Evolutionary conservation across 1,284 basidiomycete species (phyloP), one percentile per base, ranked within the genome.

Genomic region (Ganoderma boninense): DNA sequence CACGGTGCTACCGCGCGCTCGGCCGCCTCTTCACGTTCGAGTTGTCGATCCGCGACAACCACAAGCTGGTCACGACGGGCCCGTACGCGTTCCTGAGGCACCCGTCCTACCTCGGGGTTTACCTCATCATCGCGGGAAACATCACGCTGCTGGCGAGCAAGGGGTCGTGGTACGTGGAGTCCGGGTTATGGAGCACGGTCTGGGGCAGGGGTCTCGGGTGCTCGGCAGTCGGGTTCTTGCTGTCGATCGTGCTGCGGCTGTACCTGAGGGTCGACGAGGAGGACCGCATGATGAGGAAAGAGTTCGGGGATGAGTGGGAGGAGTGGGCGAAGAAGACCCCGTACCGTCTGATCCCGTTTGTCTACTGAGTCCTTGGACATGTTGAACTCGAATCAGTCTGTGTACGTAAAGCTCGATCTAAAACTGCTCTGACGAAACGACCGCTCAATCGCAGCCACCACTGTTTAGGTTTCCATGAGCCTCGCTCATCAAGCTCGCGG

Each of bases 291-390:
- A n/a, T 62, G 38, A 44, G 23, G 60, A 42, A 62, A n/a, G 40
- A 62, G 5, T 62, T 62, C 8, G 60, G 60, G 2, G 38, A 62
- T 23, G 38, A 44, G 60, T 62, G 60, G 60, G 60, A 62, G 13
- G 40, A 43, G 23, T 62, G 60, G 60, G 60, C 60, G 23, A 62
- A 42, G 38, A 62, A 42, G 40, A 62, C 60, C 23, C 60, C 40
- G 23, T 62, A 62, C 40, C 60, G 60, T 13, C 26, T 62, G 60
- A 62, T 62, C 26, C 60, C 60, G 14, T 62, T 26, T 29, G 40
- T 62, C 40, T 62, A 62, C 40, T 62, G 38, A 62, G 40, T 14
- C 14, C 20, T 0, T 18, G 46, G 46, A 7, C 7, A n/a, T 8
- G n/a, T n/a, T 49, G 1, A 7, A 49, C 6, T 8, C 46, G 46